Conservation (phyloP, 1,284 basidiomycete species). For the Cutaneotrichosporon sp. region DNA sequence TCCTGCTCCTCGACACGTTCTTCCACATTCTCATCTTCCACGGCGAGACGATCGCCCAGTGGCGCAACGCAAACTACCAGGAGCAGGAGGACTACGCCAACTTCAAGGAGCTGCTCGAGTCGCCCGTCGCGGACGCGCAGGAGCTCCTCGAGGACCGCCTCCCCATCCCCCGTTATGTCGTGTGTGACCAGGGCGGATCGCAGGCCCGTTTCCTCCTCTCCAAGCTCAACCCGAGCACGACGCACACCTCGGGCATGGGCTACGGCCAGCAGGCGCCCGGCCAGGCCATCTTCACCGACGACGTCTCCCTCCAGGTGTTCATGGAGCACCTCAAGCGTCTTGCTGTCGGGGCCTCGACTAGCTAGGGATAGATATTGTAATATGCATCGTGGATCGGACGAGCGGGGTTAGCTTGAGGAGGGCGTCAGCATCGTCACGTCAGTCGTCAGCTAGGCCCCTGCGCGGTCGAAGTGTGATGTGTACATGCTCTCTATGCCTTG, state of each 20-base stretch:
- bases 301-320: conserved; percentile 95
- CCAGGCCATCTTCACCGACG: conserved; percentile 97
- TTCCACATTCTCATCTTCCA: conserved; percentile 99
- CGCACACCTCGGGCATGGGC: conserved; percentile 81
- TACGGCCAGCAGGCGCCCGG: conserved; percentile 74
- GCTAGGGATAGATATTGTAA: conserved; percentile 28
- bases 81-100: conserved; percentile 99
- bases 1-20: conserved; percentile 98
- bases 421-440: too few relatives aligned
- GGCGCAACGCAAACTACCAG: conserved; percentile 99
- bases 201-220: conserved; percentile 96
- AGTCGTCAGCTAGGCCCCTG: not conserved
- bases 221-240: conserved; percentile 97
- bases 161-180: conserved; percentile 97
- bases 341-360: conserved; percentile 53
- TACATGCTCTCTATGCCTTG: conserved; percentile 6
- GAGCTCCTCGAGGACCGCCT: conserved; percentile 93
- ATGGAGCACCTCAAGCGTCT: conserved; percentile 92
- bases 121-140: conserved; percentile 71
- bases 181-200: conserved; percentile 95
- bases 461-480: not conserved
- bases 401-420: too few relatives aligned
- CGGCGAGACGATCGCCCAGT: conserved; percentile 94
- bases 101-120: conserved; percentile 90
- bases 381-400: conserved; percentile 1